These are phyloP conservation scores for Gentiana macrophylla DNA, from an alignment of 257 asterid species.

Conservation along the genomic window DNA sequence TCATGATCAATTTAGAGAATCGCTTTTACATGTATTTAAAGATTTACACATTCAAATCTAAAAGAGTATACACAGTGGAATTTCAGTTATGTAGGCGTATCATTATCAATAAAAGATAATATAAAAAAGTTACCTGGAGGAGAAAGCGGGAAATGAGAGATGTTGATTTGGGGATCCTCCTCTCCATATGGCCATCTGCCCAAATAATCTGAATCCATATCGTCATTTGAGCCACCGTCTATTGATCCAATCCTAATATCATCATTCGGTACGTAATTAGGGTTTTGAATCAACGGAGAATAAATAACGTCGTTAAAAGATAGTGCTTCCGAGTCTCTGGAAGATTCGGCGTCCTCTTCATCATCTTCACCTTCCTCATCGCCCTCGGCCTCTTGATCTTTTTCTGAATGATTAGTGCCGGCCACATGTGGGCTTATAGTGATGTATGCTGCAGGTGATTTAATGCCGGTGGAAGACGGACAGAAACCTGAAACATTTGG, in stretches of 20 bases:
- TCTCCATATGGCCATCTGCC: slow-evolving; percentile 10
- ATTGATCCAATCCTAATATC: too few species aligned
- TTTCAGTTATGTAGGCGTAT: too few species aligned
- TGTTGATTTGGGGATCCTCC: slow-evolving; percentile 12
- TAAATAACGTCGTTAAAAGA: too few species aligned
- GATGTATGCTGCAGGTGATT: slow-evolving; percentile 6
- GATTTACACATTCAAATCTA: too few species aligned
- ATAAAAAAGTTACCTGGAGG: slow-evolving; percentile 3
- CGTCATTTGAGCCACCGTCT: slow-evolving; percentile 31
- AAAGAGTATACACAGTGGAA: too few species aligned
- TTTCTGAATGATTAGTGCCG: neutral
- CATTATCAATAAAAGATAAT: too few species aligned
- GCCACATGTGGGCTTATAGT: slow-evolving; percentile 1
- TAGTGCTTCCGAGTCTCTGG: slow-evolving; percentile 13
- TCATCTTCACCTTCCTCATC: slow-evolving; percentile 1
- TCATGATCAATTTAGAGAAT: too few species aligned
- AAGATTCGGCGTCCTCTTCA: slow-evolving; percentile 11
- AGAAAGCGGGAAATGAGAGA: slow-evolving; percentile 22
- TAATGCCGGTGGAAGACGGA: slow-evolving; percentile 2
- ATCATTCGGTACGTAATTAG: neutral
- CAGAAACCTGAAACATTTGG: neutral
- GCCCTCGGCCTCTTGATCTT: slow-evolving; percentile 1
- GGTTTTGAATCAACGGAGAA: neutral
- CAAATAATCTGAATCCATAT: slow-evolving; percentile 35
- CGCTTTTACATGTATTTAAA: too few species aligned